These are phyloP conservation scores for Hypoxylon cercidicola DNA, from an alignment of 495 filamentous ascomycete species.

Conservation along the genomic window DNA sequence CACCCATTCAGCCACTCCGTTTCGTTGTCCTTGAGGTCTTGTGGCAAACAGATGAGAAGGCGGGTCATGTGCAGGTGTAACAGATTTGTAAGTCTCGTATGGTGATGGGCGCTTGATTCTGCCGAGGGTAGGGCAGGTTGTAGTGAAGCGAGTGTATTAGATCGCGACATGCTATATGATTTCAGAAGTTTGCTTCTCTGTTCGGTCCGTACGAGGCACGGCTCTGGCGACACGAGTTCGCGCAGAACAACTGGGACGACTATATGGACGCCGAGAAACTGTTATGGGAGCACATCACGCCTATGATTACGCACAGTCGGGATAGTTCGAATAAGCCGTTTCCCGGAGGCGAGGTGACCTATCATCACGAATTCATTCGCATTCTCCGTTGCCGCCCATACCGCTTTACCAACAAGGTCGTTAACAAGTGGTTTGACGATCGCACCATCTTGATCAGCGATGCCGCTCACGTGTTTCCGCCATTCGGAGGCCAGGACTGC, in stretches of 20 bases:
- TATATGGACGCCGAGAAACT: constrained; percentile 40
- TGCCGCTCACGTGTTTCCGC: constrained; percentile 66
- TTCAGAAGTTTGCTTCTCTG: constrained; percentile 41
- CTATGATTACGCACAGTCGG: constrained; percentile 43
- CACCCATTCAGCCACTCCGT: constrained; percentile 25
- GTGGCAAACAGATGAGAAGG: constrained; percentile 22
- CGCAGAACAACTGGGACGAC: constrained; percentile 43
- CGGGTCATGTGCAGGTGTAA: constrained; percentile 36
- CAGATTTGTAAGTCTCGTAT: constrained; percentile 37
- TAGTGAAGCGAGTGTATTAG: constrained; percentile 35
- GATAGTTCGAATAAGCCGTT: constrained; percentile 29
- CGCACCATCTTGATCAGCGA: constrained; percentile 62
- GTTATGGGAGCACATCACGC: constrained; percentile 44
- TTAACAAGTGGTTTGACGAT: constrained; percentile 61
- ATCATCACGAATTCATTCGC: constrained; percentile 61
- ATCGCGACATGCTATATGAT: constrained; percentile 28
- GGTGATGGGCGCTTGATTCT: constrained; percentile 36
- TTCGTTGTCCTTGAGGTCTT: constrained; percentile 17
- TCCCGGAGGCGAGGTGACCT: constrained; percentile 46
- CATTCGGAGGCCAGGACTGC: constrained; percentile 66
- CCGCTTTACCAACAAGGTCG: constrained; percentile 57
- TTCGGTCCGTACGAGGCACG: constrained; percentile 57
- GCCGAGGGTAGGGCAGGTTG: constrained; percentile 37
- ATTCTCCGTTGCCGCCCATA: constrained; percentile 63
- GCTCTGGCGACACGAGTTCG: constrained; percentile 64